Percentiles rank a stretch among this genome's conserved stretches.
These are phyloP conservation scores for Fallopia convolvulus DNA, from an alignment of 148 eudicot genomes.

Conservation along the genomic window DNA sequence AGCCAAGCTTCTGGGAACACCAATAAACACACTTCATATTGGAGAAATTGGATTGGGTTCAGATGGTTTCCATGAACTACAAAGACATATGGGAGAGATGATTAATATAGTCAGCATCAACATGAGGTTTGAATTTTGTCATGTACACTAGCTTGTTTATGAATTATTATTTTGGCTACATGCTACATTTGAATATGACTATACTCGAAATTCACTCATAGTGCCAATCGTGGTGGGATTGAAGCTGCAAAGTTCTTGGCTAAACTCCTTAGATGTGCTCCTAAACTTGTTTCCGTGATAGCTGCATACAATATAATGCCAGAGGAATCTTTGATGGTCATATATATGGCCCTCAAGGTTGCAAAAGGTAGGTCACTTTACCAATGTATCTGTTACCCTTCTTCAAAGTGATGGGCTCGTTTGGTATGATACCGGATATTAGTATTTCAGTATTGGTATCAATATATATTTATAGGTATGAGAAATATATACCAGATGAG, in stretches of 20 bases:
- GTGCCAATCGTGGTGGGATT: conserved; percentile 59
- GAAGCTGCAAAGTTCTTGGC: conserved; percentile 64
- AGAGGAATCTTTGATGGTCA: conserved; percentile 40
- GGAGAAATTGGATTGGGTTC: conserved; percentile 67
- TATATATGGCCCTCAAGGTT: conserved; percentile 42
- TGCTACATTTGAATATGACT: neutral
- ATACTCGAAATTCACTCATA: conserved; percentile 31
- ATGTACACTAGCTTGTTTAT: neutral
- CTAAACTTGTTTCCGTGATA: conserved; percentile 45
- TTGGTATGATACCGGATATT: too few relatives aligned
- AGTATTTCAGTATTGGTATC: too few relatives aligned
- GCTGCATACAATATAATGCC: conserved; percentile 77
- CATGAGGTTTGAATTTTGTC: conserved; percentile 51
- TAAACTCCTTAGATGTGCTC: conserved; percentile 46
- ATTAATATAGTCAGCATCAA: conserved; percentile 52
- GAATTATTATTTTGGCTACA: neutral
- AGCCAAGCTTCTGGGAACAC: conserved; percentile 57
- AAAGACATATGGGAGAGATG: conserved; percentile 28
- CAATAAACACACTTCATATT: conserved; percentile 52
- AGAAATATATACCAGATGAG: too few relatives aligned
- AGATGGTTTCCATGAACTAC: conserved; percentile 63
- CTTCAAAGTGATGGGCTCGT: neutral
- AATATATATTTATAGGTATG: too few relatives aligned
- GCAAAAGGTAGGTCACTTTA: conserved; percentile 43
- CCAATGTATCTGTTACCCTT: neutral